Percentiles rank a stretch among this genome's conserved stretches.
phyloP scores from a whole-genome alignment of 805 yeast species.

The Pichia sporocuriosa region DNA sequence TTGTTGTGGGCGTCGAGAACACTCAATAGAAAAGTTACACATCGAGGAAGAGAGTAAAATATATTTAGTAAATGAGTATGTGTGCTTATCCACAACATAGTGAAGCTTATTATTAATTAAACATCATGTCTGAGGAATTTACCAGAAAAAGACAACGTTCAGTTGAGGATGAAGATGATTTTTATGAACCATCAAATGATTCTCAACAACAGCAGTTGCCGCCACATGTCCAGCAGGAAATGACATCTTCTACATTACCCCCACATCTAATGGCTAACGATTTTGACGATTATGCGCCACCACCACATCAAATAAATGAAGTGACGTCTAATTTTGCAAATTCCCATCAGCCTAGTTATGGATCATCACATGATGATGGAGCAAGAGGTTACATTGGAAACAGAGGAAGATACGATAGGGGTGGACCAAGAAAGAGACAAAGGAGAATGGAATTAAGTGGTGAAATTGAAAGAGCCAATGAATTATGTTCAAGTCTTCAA shows the following conservation, averaged over 20 bases:
- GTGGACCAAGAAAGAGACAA: constrained; percentile 11
- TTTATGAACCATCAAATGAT: constrained; percentile 10
- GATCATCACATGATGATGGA: background rate
- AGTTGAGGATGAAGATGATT: constrained; percentile 14
- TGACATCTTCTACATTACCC: constrained; percentile 5
- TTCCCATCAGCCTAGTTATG: too few species aligned
- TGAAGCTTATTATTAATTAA: too few species aligned
- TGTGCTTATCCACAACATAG: too few species aligned
- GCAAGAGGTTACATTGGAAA: background rate
- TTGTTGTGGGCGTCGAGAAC: too few species aligned
- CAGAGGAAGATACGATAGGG: background rate
- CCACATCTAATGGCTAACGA: constrained; percentile 7
- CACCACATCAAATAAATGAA: background rate
- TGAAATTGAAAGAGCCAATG: constrained; percentile 35
- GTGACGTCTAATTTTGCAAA: background rate
- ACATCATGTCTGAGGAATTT: constrained; percentile 18
- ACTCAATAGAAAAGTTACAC: too few species aligned
- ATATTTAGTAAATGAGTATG: too few species aligned
- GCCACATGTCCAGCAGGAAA: too few species aligned
- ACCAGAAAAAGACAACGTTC: constrained; percentile 14
- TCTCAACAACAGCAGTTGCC: too few species aligned
- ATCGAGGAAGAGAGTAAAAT: too few species aligned
- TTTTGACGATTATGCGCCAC: constrained; percentile 1
- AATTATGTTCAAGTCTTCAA: constrained; percentile 37
- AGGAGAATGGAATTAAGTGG: constrained; percentile 11